Evolutionary conservation across 805 yeast genomes (phyloP).

Genomic region (Candida verbasci): DNA sequence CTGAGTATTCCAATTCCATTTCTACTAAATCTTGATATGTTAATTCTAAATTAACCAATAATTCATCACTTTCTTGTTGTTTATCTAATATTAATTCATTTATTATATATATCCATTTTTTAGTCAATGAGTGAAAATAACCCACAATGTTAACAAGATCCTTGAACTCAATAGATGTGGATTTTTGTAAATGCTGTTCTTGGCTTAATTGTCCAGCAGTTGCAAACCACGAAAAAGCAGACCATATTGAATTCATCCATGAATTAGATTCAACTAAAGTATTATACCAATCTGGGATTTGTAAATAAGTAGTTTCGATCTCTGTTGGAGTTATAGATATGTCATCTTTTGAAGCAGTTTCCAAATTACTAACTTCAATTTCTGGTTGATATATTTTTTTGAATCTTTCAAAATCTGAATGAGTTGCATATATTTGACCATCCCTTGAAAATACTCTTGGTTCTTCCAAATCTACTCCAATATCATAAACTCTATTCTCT

Average conservation of each 20-base stretch:
- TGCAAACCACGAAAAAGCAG: conserved; percentile 84
- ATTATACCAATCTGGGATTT: conserved; percentile 40
- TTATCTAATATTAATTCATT: conserved; percentile 30
- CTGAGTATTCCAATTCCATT: conserved; percentile 41
- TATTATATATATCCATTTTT: conserved; percentile 32
- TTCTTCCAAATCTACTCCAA: conserved; percentile 24
- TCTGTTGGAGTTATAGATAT: conserved; percentile 13
- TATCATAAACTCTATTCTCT: conserved; percentile 49
- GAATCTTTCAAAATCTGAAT: conserved; percentile 35
- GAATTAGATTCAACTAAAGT: conserved; percentile 43
- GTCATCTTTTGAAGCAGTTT: conserved; percentile 15
- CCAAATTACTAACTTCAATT: neutral
- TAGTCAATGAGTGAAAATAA: conserved; percentile 35
- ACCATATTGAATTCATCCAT: conserved; percentile 58
- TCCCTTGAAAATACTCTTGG: conserved; percentile 11
- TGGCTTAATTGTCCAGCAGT: conserved; percentile 58
- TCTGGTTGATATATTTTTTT: conserved; percentile 23
- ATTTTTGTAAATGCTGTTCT: neutral
- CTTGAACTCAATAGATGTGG: conserved; percentile 4
- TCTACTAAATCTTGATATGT: conserved; percentile 39
- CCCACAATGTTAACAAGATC: conserved; percentile 23
- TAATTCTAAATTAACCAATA: conserved; percentile 22
- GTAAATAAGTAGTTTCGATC: neutral
- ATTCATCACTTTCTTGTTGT: conserved; percentile 5
- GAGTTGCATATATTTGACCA: conserved; percentile 23